A percentile compares a stretch with the other conserved stretches of the same genome.
Conservation (phyloP, 2,329 filamentous ascomycete species). For the Coniochaeta sp. region DNA sequence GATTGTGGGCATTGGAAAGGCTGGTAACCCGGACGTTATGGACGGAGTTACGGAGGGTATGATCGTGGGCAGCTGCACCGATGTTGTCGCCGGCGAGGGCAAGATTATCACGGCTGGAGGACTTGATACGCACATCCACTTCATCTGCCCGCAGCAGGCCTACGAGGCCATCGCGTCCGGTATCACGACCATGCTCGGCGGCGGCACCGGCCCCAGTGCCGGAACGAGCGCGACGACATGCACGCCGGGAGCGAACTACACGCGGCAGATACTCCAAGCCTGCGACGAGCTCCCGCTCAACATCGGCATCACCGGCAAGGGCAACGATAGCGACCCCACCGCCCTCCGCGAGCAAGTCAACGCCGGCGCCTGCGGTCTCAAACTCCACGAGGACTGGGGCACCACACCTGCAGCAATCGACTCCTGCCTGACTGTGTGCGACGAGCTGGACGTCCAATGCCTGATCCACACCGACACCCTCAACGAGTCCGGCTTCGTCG, state of each 20-base stretch:
- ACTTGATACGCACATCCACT: constrained; percentile 85
- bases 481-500: constrained; percentile 96
- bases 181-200: constrained; percentile 84
- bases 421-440: constrained; percentile 74
- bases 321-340: constrained; percentile 68
- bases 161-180: constrained; percentile 77
- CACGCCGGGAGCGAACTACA: constrained; percentile 76
- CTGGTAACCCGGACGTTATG: constrained; percentile 97
- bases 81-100: constrained; percentile 84
- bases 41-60: constrained; percentile 71
- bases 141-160: constrained; percentile 90
- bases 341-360: constrained; percentile 72
- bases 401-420: constrained; percentile 88
- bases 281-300: constrained; percentile 78
- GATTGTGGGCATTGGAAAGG: constrained; percentile 87
- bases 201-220: constrained; percentile 83
- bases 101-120: constrained; percentile 88
- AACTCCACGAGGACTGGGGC: constrained; percentile 96
- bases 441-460: constrained; percentile 86
- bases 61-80: constrained; percentile 80
- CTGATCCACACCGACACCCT: constrained; percentile 94
- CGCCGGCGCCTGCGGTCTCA: constrained; percentile 83
- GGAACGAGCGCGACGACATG: constrained; percentile 90
- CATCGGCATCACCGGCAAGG: constrained; percentile 86
- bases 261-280: constrained; percentile 84